Percentiles rank a stretch among this genome's conserved stretches.
phyloP scores from a whole-genome alignment of 306 rosid species.

The Dryas alaskensis region DNA sequence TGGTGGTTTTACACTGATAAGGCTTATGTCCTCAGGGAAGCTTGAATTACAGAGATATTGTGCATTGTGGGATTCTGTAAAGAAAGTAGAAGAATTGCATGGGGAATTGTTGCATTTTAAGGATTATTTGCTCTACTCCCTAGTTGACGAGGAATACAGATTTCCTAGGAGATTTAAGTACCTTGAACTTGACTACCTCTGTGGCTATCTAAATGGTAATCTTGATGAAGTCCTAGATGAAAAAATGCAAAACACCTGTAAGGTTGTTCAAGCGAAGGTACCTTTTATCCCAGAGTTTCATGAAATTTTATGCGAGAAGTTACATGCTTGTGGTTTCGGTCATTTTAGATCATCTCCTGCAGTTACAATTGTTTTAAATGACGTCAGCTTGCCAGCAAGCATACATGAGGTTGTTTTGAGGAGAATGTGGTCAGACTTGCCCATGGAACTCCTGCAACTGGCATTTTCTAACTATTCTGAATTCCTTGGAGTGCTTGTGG shows the following conservation, averaged over 20 bases:
- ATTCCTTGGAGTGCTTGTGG: constrained; percentile 30
- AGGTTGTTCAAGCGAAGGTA: constrained; percentile 19
- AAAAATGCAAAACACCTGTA: constrained; percentile 24
- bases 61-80: constrained; percentile 43
- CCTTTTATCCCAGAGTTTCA: constrained; percentile 37
- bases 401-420: constrained; percentile 50
- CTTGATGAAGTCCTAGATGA: constrained; percentile 35
- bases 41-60: constrained; percentile 64
- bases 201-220: constrained; percentile 46
- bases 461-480: constrained; percentile 51
- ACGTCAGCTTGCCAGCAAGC: constrained; percentile 52
- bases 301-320: constrained; percentile 55
- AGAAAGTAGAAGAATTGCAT: constrained; percentile 32
- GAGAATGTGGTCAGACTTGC: constrained; percentile 63
- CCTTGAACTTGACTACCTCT: constrained; percentile 45
- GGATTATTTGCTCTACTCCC: constrained; percentile 32
- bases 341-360: constrained; percentile 48
- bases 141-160: constrained; percentile 42
- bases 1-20: constrained; percentile 64
- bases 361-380: constrained; percentile 41
- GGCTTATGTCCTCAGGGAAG: constrained; percentile 62
- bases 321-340: constrained; percentile 52
- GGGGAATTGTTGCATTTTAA: constrained; percentile 29
- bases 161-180: constrained; percentile 37
- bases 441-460: constrained; percentile 50